These are phyloP conservation scores for Backusella australiensis DNA, from an alignment of 192 early-diverging fungal genomes.

Conservation along the genomic window DNA sequence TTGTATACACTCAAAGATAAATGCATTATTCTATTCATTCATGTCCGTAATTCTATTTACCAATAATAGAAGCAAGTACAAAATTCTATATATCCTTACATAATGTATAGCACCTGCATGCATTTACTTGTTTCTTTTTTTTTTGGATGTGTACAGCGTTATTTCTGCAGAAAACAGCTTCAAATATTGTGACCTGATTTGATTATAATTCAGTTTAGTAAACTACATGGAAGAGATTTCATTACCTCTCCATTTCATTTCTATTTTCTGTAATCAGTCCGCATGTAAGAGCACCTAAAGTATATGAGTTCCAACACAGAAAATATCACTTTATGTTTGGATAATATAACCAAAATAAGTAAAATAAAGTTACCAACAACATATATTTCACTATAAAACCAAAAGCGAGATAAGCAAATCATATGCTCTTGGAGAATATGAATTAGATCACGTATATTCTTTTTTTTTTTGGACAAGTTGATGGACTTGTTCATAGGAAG, in stretches of 20 bases:
- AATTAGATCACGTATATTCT: neutral
- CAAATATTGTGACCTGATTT: no score
- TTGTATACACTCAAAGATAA: no score
- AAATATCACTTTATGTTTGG: neutral
- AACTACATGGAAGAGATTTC: no score
- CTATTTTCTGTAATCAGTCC: no score
- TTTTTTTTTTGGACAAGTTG: neutral
- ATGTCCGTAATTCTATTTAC: neutral
- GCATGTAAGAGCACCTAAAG: no score
- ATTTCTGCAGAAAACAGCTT: no score
- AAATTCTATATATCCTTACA: neutral
- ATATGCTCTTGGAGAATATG: neutral
- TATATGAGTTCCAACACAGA: neutral
- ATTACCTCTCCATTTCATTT: no score
- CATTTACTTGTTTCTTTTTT: no score
- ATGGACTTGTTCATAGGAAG: no score
- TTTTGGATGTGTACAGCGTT: no score
- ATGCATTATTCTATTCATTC: neutral
- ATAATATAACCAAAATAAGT: neutral
- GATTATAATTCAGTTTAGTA: no score
- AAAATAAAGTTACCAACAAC: neutral
- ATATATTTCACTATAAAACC: neutral
- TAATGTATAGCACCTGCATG: neutral
- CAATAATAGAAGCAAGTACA: neutral
- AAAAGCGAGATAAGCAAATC: no score